Evolutionary conservation across 345 rosid genomes (phyloP).

Genomic region (Pugionium cornutum): DNA sequence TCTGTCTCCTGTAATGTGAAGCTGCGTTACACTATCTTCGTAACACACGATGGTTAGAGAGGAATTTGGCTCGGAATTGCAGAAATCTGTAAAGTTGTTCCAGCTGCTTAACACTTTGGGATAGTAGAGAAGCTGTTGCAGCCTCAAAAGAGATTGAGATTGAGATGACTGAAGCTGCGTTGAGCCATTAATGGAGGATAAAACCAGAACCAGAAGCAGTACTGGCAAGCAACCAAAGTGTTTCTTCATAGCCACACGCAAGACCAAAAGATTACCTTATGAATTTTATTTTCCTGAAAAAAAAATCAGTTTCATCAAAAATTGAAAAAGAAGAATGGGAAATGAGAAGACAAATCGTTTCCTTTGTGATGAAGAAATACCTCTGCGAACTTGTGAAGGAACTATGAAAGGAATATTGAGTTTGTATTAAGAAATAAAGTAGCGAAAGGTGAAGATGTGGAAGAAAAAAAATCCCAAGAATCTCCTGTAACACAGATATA

Average conservation of each 20-base stretch:
- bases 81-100: conserved; percentile 77
- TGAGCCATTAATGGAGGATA: conserved; percentile 46
- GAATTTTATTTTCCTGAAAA: conserved; percentile 3
- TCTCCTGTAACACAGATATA: neutral
- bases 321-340: too few species aligned
- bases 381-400: conserved; percentile 37
- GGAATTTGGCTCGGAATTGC: conserved; percentile 66
- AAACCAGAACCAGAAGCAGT: conserved; percentile 44
- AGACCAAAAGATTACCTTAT: neutral
- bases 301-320: neutral
- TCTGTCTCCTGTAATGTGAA: conserved; percentile 67
- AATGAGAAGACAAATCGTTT: conserved; percentile 31
- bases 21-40: conserved; percentile 73
- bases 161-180: conserved; percentile 76
- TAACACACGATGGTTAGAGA: conserved; percentile 82
- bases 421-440: conserved; percentile 10
- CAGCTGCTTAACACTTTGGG: conserved; percentile 66
- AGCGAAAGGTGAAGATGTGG: conserved; percentile 11
- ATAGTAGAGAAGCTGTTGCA: conserved; percentile 61
- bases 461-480: conserved; percentile 17
- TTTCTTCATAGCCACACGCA: conserved; percentile 48
- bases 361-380: conserved; percentile 44
- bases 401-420: conserved; percentile 29
- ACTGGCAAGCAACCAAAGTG: conserved; percentile 37
- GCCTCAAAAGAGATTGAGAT: conserved; percentile 68